A percentile compares a stretch with the other conserved stretches of the same genome.
These are phyloP conservation scores for Seiridium unicorne DNA, from an alignment of 2,329 filamentous ascomycete genomes.

Conservation along the genomic window DNA sequence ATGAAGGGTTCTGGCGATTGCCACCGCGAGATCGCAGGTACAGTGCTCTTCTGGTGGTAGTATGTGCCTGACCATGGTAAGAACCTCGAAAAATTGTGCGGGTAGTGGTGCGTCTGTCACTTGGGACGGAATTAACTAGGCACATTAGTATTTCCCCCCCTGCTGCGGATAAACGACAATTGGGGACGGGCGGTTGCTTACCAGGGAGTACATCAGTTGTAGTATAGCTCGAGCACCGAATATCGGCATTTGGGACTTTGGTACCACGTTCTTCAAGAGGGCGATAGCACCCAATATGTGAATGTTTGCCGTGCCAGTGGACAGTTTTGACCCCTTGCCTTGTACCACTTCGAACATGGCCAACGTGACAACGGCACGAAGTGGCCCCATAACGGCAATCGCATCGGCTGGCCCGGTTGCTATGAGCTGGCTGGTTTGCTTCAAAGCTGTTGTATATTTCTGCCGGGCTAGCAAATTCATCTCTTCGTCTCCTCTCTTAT, in stretches of 20 bases:
- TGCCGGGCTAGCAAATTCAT: constrained; percentile 46
- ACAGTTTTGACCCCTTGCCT: constrained; percentile 45
- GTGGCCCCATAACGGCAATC: constrained; percentile 39
- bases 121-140: constrained; percentile 44
- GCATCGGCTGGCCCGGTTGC: constrained; percentile 26
- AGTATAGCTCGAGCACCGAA: constrained; percentile 51
- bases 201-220: constrained; percentile 56
- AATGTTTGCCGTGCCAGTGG: constrained; percentile 50
- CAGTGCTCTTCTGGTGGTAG: constrained; percentile 35
- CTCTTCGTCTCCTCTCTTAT: constrained; percentile 44
- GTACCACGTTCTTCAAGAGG: constrained; percentile 48
- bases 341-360: constrained; percentile 55
- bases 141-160: too few relatives aligned
- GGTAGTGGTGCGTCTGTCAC: constrained; percentile 38
- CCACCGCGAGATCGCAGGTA: constrained; percentile 37
- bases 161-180: too few relatives aligned
- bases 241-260: constrained; percentile 33
- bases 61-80: constrained; percentile 34
- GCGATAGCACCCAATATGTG: constrained; percentile 61
- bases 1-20: constrained; percentile 38
- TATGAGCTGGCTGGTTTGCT: constrained; percentile 42
- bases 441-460: constrained; percentile 54
- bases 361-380: constrained; percentile 54
- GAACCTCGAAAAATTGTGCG: constrained; percentile 39
- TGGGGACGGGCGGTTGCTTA: constrained; percentile 26